A percentile compares a stretch with the other conserved stretches of the same genome.
Evolutionary conservation across 441 rosid genomes (phyloP).

Genomic region (Gossypium trilobum): DNA sequence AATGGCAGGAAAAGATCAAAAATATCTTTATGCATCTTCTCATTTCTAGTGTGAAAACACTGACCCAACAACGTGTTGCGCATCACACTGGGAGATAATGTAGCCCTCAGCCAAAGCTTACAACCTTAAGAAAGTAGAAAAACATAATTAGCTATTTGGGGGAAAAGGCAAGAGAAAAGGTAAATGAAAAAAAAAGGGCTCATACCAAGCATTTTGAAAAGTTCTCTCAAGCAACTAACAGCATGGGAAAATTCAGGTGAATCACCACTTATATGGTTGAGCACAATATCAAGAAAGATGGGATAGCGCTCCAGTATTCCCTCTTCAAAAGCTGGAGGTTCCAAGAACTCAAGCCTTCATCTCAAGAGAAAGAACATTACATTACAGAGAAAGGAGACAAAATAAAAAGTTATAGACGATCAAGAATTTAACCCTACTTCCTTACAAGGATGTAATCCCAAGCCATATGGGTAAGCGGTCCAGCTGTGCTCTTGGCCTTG

Average conservation of each 20-base stretch:
- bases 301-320: slow-evolving; percentile 94
- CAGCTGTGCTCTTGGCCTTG: slow-evolving; percentile 65
- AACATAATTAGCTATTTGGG: neutral
- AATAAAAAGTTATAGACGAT: slow-evolving; percentile 9
- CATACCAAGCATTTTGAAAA: slow-evolving; percentile 91
- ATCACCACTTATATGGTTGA: slow-evolving; percentile 85
- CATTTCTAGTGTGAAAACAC: slow-evolving; percentile 88
- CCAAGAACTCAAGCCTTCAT: slow-evolving; percentile 91
- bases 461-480: slow-evolving; percentile 84
- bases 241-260: slow-evolving; percentile 88
- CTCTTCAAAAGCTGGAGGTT: slow-evolving; percentile 94
- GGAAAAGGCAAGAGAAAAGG: neutral
- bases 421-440: slow-evolving; percentile 27
- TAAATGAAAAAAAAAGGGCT: slow-evolving; percentile 9
- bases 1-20: slow-evolving; percentile 92
- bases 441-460: slow-evolving; percentile 94
- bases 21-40: slow-evolving; percentile 94
- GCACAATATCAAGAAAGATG: slow-evolving; percentile 83
- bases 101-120: slow-evolving; percentile 96
- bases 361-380: slow-evolving; percentile 22
- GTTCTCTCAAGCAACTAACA: slow-evolving; percentile 78
- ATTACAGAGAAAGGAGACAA: neutral
- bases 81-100: slow-evolving; percentile 95
- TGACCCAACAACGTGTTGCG: slow-evolving; percentile 94
- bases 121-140: slow-evolving; percentile 50